Evolutionary conservation across 306 rosid species (phyloP), one percentile per base, ranked within the genome.

Genomic region (Chamaecrista fasciculata): DNA sequence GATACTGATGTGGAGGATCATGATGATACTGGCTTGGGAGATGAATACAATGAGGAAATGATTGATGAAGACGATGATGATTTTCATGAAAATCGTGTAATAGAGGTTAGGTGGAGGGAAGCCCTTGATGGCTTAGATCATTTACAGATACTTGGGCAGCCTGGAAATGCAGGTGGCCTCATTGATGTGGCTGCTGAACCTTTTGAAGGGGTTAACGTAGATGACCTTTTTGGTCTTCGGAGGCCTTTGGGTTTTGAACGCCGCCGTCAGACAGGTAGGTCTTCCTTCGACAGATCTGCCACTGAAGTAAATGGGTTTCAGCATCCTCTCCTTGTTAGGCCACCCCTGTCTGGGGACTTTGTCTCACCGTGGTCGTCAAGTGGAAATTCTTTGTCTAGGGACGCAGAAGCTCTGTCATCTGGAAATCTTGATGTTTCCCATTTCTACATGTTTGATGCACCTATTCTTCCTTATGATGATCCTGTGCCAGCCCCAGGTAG

Each of bases 71-170:
- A 95, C 8, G 95, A 91, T 55, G 99, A 91, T 50, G 99, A 95
- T 81, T 90, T 94, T 85, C 96, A 87, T 69, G 99, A 88, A 82
- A 86, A 88, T 76, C 91, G 95, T 52, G 96, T 94, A 77, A 88
- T 91, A 82, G 97, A 94, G 83, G 95, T 88, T 63, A 86, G 96
- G 62, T 91, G 99, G 99, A 91, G 99, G 79, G 98, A 92, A 79
- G 97, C 95, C 43, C 91, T 91, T 62, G 97, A 91, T 84, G 99
- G 97, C 48, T 86, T 94, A 70, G 99, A 91, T 84, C 95, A 88
- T 86, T 83, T 91, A 75, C 97, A 90, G 77, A 92, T 88, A 68
- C 95, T 91, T 82, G 96, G 92, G 71, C 98, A 94, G 67, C 89
- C 96, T 65, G 95, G 97, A 67, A 70, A 82, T 62, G 71, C 85